phyloP scores from a whole-genome alignment of 371 early-diverging fungal species.

The Conidiobolus incongruus region DNA sequence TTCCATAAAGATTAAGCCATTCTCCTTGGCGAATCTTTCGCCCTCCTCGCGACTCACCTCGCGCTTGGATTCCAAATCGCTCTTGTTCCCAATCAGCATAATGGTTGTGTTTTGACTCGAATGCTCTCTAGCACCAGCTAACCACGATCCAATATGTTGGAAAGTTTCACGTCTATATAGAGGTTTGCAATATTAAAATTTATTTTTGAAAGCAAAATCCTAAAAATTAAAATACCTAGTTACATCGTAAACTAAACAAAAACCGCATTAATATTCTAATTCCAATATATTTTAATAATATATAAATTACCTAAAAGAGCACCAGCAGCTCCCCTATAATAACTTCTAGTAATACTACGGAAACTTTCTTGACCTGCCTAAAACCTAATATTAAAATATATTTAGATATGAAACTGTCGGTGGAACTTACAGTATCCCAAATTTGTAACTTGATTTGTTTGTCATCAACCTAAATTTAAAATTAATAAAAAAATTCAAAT shows the following conservation, averaged over 20 bases:
- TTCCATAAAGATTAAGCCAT: slow-evolving; percentile 76
- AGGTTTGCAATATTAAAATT: no score
- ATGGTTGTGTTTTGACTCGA: slow-evolving; percentile 78
- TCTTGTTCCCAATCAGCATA: slow-evolving; percentile 88
- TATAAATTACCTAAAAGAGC: no score
- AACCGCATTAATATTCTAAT: no score
- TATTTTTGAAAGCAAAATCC: no score
- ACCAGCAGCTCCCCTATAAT: slow-evolving; percentile 94
- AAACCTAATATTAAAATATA: no score
- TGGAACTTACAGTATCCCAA: slow-evolving; percentile 89
- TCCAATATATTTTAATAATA: no score
- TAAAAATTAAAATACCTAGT: slow-evolving; percentile 37
- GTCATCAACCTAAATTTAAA: slow-evolving; percentile 23
- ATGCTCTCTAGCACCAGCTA: slow-evolving; percentile 69
- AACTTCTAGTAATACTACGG: slow-evolving; percentile 86
- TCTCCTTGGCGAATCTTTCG: slow-evolving; percentile 59
- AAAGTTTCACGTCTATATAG: slow-evolving; percentile 62
- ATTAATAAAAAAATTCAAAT: not conserved
- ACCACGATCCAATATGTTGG: slow-evolving; percentile 75
- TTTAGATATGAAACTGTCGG: not conserved
- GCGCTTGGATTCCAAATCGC: slow-evolving; percentile 62
- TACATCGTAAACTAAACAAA: slow-evolving; percentile 68
- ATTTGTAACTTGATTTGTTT: slow-evolving; percentile 88
- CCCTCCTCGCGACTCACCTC: slow-evolving; percentile 75
- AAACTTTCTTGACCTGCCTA: slow-evolving; percentile 91